Conservation (phyloP, 1,284 basidiomycete species). For the Rhodotorula sp. region DNA sequence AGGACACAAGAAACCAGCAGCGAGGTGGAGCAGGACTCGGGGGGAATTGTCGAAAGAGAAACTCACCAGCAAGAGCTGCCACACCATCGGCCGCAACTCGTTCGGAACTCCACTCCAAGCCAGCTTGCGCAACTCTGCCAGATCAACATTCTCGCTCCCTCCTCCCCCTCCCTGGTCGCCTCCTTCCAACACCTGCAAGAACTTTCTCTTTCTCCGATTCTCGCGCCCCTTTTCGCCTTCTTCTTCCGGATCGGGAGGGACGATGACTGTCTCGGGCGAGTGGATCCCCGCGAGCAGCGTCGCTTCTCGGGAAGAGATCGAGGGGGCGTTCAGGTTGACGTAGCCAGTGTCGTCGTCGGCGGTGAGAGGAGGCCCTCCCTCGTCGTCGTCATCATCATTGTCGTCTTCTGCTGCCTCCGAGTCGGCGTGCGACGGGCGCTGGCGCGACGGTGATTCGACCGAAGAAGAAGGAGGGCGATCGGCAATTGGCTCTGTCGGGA, state of each 20-base stretch:
- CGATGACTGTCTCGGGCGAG: neutral
- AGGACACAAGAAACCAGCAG: neutral
- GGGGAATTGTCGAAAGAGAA: neutral
- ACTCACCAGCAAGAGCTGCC: constrained; percentile 83
- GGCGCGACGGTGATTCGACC: constrained; percentile 55
- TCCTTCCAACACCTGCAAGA: constrained; percentile 40
- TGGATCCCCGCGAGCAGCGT: constrained; percentile 26
- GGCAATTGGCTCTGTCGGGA: no score
- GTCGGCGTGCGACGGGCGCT: constrained; percentile 9
- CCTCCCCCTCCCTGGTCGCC: neutral
- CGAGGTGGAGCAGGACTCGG: neutral
- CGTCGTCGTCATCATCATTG: no score
- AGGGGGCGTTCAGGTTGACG: constrained; percentile 30
- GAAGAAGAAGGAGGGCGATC: neutral
- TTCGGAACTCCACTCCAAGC: constrained; percentile 94
- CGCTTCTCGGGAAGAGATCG: constrained; percentile 14
- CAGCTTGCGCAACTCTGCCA: constrained; percentile 75
- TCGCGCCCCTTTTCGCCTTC: constrained; percentile 38
- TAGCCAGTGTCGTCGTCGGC: constrained; percentile 34
- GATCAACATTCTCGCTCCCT: constrained; percentile 56
- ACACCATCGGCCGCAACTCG: constrained; percentile 84
- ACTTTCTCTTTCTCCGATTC: constrained; percentile 39
- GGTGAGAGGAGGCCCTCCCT: neutral
- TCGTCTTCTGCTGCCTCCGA: constrained; percentile 8
- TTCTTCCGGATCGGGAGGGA: constrained; percentile 26